Evolutionary conservation across 1,284 basidiomycete genomes (phyloP).

Genomic region (Exobasidium cylindrosporum): DNA sequence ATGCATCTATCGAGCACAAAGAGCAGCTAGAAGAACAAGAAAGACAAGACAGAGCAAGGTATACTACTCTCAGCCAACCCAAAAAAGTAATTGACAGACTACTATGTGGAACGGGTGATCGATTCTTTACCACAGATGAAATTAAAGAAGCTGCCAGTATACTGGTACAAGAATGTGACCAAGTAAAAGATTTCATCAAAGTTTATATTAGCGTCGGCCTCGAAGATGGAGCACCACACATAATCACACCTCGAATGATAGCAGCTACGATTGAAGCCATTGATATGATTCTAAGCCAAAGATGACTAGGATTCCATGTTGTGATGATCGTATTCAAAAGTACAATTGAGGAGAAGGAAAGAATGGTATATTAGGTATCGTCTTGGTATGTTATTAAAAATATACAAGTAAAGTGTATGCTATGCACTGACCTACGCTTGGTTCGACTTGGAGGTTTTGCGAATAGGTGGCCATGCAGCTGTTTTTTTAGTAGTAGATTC

Average conservation of each 20-base stretch:
- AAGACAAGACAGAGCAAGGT: background rate
- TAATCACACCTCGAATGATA: slow-evolving; percentile 6
- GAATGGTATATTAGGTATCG: too few species aligned
- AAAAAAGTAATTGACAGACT: background rate
- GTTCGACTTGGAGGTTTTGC: background rate
- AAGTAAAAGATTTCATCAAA: background rate
- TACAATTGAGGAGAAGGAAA: too few species aligned
- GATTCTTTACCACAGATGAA: slow-evolving; percentile 3
- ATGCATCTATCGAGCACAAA: background rate
- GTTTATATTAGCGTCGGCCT: slow-evolving; percentile 11
- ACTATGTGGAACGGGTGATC: slow-evolving; percentile 4
- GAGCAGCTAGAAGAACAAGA: background rate
- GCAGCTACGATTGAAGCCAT: slow-evolving; percentile 7
- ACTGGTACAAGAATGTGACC: background rate
- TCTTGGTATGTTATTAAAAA: background rate
- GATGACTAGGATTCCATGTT: slow-evolving; percentile 1
- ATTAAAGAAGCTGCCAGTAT: slow-evolving; percentile 4
- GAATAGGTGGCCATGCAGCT: background rate
- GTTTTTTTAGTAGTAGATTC: background rate
- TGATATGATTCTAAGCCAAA: background rate
- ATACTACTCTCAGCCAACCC: background rate
- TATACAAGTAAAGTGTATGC: background rate
- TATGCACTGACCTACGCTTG: background rate
- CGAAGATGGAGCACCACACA: background rate
- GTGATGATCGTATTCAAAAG: too few species aligned